Percentiles rank a stretch among this genome's conserved stretches.
phyloP scores from a whole-genome alignment of 2,329 filamentous ascomycete species.

The Alternaria tenuissima region DNA sequence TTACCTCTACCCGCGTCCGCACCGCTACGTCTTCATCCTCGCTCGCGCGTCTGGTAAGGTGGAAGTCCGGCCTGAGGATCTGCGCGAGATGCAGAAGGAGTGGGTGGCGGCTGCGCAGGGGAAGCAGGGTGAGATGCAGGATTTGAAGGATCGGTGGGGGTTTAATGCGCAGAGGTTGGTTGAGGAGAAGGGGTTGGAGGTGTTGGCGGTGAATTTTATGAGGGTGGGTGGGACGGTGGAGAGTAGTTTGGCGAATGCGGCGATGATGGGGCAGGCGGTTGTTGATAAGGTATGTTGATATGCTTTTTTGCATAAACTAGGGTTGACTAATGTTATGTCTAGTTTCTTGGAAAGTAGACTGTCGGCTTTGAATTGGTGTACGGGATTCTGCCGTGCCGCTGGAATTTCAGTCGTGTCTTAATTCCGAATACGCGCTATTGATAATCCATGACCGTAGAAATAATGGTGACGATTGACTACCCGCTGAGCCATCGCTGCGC shows the following conservation, averaged over 20 bases:
- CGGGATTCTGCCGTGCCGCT: no score
- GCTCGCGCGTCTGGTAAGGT: constrained; percentile 15
- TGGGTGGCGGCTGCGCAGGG: constrained; percentile 26
- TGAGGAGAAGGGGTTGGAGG: constrained; percentile 27
- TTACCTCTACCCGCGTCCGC: constrained; percentile 16
- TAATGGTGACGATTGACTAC: no score
- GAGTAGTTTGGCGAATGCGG: constrained; percentile 24
- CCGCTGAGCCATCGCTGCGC: no score
- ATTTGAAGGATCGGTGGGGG: constrained; percentile 35
- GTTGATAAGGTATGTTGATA: constrained; percentile 22
- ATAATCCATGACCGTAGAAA: no score
- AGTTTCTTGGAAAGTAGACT: constrained; percentile 49
- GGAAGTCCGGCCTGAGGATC: constrained; percentile 24
- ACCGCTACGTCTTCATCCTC: constrained; percentile 34
- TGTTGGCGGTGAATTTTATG: constrained; percentile 30
- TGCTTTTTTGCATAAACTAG: accelerated
- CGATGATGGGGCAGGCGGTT: constrained; percentile 27
- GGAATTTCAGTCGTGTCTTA: no score
- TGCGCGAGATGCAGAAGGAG: constrained; percentile 26
- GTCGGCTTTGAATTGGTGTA: constrained; percentile 26
- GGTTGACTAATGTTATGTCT: constrained; percentile 30
- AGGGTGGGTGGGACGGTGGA: constrained; percentile 26
- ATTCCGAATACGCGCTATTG: no score
- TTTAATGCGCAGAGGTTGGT: constrained; percentile 32
- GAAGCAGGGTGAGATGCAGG: constrained; percentile 28